Evolutionary conservation across 495 filamentous ascomycete species (phyloP), one percentile per base, ranked within the genome.

Genomic region (Neurospora sp.): DNA sequence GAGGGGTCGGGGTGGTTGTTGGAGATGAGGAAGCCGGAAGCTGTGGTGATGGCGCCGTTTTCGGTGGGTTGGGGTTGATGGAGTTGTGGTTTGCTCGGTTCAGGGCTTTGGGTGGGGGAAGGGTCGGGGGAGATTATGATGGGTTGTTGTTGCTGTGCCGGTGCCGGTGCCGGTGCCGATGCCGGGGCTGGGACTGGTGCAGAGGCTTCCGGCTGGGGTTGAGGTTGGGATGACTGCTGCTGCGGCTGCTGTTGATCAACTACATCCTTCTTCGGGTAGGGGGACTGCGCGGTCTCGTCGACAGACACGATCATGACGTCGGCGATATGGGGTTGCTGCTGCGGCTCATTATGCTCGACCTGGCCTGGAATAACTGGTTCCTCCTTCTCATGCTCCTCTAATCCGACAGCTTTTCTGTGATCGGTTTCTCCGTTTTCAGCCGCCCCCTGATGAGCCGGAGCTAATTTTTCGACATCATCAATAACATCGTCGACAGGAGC

Each of bases 281-380:
- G 3, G 14, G 72, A 10, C 11, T 38, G 39, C 27, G 39, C 27
- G 20, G 40, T 37, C 20, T 59, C 48, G 12, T 59, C 12, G 31
- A 69, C 62, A 18, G 54, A 16, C 12, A 46, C 44, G 41, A 54
- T 73, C 71, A 73, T 73, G 59, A 71, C 35, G 40, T 74, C 73
- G 66, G 70, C 75, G 69, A 18, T 39, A 8, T 16, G 46, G 7
- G 20, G 23, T 12, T 44, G 69, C 54, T 59, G 54, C 39, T 71
- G 48, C 5, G n/a, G 40, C 39, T 40, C 10, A 4, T 2, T 3
- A 35, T 66, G 27, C 12, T 35, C 2, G 54, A 66, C 27, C 5
- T 31, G 40, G 42, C 11, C 6, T 31, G 54, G 59, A 16, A 40
- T 20, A 44, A 39, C 5, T 2, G 11, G 54, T 8, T 35, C 27